Evolutionary conservation across 2,329 filamentous ascomycete genomes (phyloP).

Genomic region (Diaporthe citriasiana): DNA sequence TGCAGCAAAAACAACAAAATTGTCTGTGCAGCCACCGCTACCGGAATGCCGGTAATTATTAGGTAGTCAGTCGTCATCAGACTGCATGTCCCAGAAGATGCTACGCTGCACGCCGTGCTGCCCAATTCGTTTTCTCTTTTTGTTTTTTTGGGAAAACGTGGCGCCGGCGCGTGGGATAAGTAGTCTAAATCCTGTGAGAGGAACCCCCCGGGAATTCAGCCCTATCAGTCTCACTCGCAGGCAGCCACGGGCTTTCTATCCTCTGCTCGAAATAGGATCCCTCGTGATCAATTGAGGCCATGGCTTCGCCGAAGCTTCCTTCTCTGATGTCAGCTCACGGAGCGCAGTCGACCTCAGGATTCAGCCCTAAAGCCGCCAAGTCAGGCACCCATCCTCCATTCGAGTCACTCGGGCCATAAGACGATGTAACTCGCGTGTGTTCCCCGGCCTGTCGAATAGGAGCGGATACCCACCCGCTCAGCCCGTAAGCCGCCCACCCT

Average conservation of each 20-base stretch:
- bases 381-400: conserved; percentile 30
- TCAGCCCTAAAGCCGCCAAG: conserved; percentile 36
- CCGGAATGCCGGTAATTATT: conserved; percentile 29
- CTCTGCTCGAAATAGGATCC: conserved; percentile 19
- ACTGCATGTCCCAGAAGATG: conserved; percentile 17
- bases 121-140: too few species aligned
- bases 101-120: conserved; percentile 15
- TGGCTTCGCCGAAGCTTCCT: conserved; percentile 30
- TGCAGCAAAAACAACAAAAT: conserved; percentile 19
- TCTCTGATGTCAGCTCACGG: conserved; percentile 37
- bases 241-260: conserved; percentile 11
- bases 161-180: conserved; percentile 27
- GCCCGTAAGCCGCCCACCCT: conserved; percentile 33
- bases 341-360: conserved; percentile 28
- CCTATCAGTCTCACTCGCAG: conserved; percentile 33
- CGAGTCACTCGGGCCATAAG: conserved; percentile 35
- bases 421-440: conserved; percentile 17
- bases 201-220: conserved; percentile 20
- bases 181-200: conserved; percentile 32
- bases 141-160: conserved; percentile 20
- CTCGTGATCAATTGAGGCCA: conserved; percentile 23
- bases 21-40: conserved; percentile 23
- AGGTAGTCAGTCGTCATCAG: too few species aligned
- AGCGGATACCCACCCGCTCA: conserved; percentile 31
- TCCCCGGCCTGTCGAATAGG: conserved; percentile 18